These are phyloP conservation scores for Nakazawaea wickerhamii DNA, from an alignment of 805 yeast species.

Conservation along the genomic window DNA sequence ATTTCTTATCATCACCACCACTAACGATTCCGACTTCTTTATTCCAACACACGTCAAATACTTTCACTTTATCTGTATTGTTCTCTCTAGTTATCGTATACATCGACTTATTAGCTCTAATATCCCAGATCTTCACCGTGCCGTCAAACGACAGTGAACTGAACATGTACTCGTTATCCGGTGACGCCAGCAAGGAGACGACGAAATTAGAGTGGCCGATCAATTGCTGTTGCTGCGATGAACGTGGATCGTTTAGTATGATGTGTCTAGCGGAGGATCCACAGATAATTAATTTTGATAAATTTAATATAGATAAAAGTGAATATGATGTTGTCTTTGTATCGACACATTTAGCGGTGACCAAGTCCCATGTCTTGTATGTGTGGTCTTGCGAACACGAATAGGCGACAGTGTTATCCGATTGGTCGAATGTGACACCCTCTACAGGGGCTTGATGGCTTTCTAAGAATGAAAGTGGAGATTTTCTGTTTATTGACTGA, in stretches of 20 bases:
- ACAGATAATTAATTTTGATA: conserved; percentile 71
- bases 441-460: conserved; percentile 88
- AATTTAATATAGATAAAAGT: conserved; percentile 64
- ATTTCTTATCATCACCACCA: conserved; percentile 91
- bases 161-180: conserved; percentile 75
- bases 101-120: conserved; percentile 77
- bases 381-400: conserved; percentile 96
- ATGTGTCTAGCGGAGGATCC: conserved; percentile 99
- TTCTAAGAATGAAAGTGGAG: conserved; percentile 73
- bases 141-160: conserved; percentile 96
- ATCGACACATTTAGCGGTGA: conserved; percentile 79
- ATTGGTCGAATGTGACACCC: conserved; percentile 66
- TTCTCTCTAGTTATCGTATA: conserved; percentile 76
- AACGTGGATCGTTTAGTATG: conserved; percentile 87
- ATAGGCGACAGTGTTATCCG: conserved; percentile 78
- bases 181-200: conserved; percentile 66
- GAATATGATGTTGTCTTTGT: conserved; percentile 85
- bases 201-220: conserved; percentile 92
- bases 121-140: conserved; percentile 91
- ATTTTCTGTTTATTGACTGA: conserved; percentile 69
- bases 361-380: conserved; percentile 93
- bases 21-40: conserved; percentile 73
- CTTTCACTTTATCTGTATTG: conserved; percentile 47
- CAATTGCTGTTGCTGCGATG: conserved; percentile 57
- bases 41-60: conserved; percentile 87